These are phyloP conservation scores for Phyllosticta citribraziliensis DNA, from an alignment of 2,329 filamentous ascomycete genomes.

Conservation along the genomic window DNA sequence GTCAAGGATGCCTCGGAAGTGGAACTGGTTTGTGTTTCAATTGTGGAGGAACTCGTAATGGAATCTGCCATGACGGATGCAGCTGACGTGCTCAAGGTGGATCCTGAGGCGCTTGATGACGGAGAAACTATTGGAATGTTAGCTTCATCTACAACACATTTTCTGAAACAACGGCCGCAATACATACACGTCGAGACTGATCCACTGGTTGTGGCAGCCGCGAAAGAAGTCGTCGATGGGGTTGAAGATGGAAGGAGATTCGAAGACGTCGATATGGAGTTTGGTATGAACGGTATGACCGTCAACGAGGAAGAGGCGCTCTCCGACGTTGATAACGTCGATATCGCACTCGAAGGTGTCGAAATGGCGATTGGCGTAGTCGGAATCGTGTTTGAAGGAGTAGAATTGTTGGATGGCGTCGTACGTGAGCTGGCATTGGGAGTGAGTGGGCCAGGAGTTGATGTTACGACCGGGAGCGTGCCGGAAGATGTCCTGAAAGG, in stretches of 20 bases:
- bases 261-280: neutral
- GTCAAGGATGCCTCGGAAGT: neutral
- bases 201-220: neutral
- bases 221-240: neutral
- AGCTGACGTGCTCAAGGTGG: neutral
- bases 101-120: neutral
- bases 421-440: neutral
- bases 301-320: neutral
- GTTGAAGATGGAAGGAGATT: neutral
- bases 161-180: neutral
- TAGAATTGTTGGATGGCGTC: neutral
- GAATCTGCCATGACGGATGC: neutral
- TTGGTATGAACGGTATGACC: neutral
- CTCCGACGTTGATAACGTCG: neutral
- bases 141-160: neutral
- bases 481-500: neutral
- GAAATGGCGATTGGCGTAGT: conserved; percentile 13
- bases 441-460: neutral
- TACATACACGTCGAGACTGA: neutral
- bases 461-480: neutral
- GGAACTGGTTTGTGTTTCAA: neutral
- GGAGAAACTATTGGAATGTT: neutral
- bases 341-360: neutral
- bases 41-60: neutral
- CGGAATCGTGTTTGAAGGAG: neutral